Base-by-base conservation (phyloP, 2,329 filamentous ascomycete species). In the Ilyonectria robusta region DNA sequence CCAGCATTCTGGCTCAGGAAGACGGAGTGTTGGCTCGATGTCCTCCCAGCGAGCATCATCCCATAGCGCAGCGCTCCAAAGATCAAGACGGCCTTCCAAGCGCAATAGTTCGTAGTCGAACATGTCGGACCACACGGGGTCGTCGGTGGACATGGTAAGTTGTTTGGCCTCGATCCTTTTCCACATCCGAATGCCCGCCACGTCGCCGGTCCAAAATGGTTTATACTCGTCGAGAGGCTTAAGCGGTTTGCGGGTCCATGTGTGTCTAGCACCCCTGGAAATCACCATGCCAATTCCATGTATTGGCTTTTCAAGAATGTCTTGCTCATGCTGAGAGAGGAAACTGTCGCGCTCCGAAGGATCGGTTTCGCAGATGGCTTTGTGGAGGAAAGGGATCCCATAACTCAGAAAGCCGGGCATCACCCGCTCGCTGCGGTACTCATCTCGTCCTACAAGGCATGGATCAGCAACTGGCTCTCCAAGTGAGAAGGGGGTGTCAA, bases 41-140 rank as follows among this genome's bases (percentile, higher is more conserved):
- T 66, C 67, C 2, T 35, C 35, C 62, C 67, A 70, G 26, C 65
- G 69, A 6, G 15, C 19, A 17, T 44, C 35, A 42, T 70, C 57
- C 69, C 69, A 71, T 11, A 71, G 37, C 8, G 64, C 58, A 4
- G 67, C 59, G 3, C 47, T 58, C 67, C 64, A 70, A 1, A 70
- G 17, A 35, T 68, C 67, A 15, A 71, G 29, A 9, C 59, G 62
- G 9, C 62, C 67, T 40, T 71, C 67, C 31, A 62, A n/a, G 2
- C 15, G 37, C 33, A 11, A 9, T 26, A 56, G 29, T 1, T 57
- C 33, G 13, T 33, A 21, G 35, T 57, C 46, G 15, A 69, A 66
- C 26, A 60, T 50, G 50, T 58, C 63, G 8, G 10, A n/a, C 55
- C 46, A 64, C 13, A 6, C 9, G 7, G 26, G 26, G 31, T 59